Evolutionary conservation across 192 early-diverging fungal species (phyloP).

Genomic region (Umbelopsis sp.): DNA sequence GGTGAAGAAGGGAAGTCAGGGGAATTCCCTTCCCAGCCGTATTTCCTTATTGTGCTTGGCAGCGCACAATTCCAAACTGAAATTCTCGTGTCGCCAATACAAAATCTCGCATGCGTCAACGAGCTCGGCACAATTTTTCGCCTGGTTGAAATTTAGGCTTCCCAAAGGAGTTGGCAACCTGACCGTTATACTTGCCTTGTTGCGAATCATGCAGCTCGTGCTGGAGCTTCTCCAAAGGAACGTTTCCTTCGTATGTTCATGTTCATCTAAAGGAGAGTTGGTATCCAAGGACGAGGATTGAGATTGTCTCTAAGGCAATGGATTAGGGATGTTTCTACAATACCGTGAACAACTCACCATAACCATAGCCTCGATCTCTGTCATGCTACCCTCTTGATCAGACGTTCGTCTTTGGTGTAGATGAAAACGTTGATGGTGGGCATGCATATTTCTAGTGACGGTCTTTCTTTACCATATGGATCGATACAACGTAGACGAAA

Average conservation of each 20-base stretch:
- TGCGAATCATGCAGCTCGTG: slow-evolving; percentile 9
- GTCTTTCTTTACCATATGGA: slow-evolving; percentile 13
- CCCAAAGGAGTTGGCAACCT: background rate
- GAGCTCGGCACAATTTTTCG: too few relatives aligned
- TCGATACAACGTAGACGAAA: slow-evolving; percentile 8
- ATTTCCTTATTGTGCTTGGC: too few relatives aligned
- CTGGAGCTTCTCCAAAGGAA: slow-evolving; percentile 11
- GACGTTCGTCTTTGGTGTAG: background rate
- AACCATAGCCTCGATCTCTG: too few relatives aligned
- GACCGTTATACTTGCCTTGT: slow-evolving; percentile 9
- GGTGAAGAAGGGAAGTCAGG: slow-evolving; percentile 11
- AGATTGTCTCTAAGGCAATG: slow-evolving; percentile 12
- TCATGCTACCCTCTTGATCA: too few relatives aligned
- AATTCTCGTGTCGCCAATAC: too few relatives aligned
- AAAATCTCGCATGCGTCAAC: too few relatives aligned
- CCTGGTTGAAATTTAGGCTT: background rate
- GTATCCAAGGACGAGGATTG: slow-evolving; percentile 10
- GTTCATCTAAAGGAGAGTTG: slow-evolving; percentile 12
- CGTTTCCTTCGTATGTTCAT: background rate
- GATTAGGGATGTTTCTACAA: background rate
- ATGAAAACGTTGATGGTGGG: slow-evolving; percentile 4
- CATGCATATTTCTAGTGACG: background rate
- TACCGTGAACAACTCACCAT: background rate
- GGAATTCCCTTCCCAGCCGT: background rate
- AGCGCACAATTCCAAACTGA: too few relatives aligned